These are phyloP conservation scores for Lipomyces spencermartinsiae DNA, from an alignment of 805 yeast genomes.

Conservation along the genomic window DNA sequence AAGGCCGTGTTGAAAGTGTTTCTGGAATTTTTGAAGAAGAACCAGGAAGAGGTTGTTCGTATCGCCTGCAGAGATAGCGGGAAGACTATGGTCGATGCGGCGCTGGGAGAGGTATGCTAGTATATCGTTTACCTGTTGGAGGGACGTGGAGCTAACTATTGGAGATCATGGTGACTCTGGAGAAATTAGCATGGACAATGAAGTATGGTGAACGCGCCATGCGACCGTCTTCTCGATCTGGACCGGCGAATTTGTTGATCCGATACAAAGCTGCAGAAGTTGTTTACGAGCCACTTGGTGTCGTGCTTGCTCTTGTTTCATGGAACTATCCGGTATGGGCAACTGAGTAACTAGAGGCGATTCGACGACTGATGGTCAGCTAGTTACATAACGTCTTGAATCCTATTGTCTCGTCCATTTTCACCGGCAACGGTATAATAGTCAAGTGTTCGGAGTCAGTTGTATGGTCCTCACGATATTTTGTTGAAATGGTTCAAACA, in stretches of 20 bases:
- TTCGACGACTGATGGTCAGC: not conserved
- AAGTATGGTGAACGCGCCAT: slow-evolving; percentile 79
- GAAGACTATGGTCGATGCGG: slow-evolving; percentile 92
- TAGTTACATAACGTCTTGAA: slow-evolving; percentile 87
- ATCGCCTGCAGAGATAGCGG: slow-evolving; percentile 98
- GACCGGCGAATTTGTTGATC: slow-evolving; percentile 85
- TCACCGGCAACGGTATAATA: slow-evolving; percentile 90
- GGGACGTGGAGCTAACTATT: not conserved
- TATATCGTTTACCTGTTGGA: not conserved
- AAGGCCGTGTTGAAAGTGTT: slow-evolving; percentile 74
- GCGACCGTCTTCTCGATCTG: slow-evolving; percentile 76
- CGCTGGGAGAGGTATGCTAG: slow-evolving; percentile 55
- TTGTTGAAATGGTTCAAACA: slow-evolving; percentile 69
- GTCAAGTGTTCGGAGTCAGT: slow-evolving; percentile 96
- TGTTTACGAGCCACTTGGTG: slow-evolving; percentile 89
- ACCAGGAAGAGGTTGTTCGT: slow-evolving; percentile 86
- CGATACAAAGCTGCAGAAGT: slow-evolving; percentile 89
- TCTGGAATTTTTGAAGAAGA: slow-evolving; percentile 70
- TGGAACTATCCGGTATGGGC: slow-evolving; percentile 84
- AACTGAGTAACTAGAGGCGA: not conserved
- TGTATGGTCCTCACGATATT: slow-evolving; percentile 89
- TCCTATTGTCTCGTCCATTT: slow-evolving; percentile 85
- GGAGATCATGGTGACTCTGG: slow-evolving; percentile 92
- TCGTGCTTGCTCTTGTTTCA: slow-evolving; percentile 86
- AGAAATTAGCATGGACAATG: slow-evolving; percentile 88